A percentile compares a stretch with the other conserved stretches of the same genome.
phyloP scores from a whole-genome alignment of 371 early-diverging fungal genomes.

The Mortierella sp. region DNA sequence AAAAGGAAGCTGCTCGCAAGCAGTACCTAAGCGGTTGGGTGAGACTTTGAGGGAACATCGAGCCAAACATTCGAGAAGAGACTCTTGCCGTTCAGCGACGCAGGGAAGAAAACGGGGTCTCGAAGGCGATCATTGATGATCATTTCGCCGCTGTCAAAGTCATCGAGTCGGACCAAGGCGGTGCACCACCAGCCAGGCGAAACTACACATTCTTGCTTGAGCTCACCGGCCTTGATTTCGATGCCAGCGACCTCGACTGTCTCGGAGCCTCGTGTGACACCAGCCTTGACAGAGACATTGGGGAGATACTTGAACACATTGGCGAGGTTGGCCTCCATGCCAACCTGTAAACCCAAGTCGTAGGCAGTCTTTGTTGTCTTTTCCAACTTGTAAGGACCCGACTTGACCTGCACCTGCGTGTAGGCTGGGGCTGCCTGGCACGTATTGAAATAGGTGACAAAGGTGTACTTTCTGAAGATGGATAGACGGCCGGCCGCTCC shows the following conservation, averaged over 20 bases:
- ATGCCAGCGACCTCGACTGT: constrained; percentile 18
- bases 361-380: constrained; percentile 26
- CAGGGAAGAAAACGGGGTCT: constrained; percentile 23
- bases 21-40: neutral
- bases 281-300: constrained; percentile 20
- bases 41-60: neutral
- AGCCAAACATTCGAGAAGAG: constrained; percentile 33
- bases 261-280: constrained; percentile 17
- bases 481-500: neutral
- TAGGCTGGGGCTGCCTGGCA: constrained; percentile 12
- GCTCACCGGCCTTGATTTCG: constrained; percentile 19
- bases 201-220: constrained; percentile 34
- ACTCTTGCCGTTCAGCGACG: constrained; percentile 29
- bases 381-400: constrained; percentile 22
- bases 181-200: constrained; percentile 31
- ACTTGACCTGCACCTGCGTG: constrained; percentile 29
- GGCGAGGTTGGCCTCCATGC: constrained; percentile 24
- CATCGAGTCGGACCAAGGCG: constrained; percentile 20
- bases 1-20: no score
- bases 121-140: constrained; percentile 18
- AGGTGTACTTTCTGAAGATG: constrained; percentile 23
- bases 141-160: constrained; percentile 16
- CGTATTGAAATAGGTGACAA: constrained; percentile 30
- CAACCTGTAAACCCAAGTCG: constrained; percentile 32
- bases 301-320: constrained; percentile 22